Evolutionary conservation across 805 yeast species (phyloP).

Genomic region (Sungouiozyma intestinalis): DNA sequence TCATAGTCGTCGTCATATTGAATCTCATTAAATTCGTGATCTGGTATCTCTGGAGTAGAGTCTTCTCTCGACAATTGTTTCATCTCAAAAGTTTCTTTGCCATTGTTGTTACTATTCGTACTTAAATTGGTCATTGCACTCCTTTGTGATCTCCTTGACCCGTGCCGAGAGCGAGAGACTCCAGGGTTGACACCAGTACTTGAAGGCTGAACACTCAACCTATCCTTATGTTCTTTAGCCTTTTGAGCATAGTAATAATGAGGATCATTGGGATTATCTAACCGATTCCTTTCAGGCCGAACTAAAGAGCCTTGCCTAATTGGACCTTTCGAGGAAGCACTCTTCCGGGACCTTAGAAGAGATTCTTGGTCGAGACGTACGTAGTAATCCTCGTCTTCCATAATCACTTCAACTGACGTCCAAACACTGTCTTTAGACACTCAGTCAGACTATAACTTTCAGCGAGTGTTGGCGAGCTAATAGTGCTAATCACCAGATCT

Average conservation of each 20-base stretch:
- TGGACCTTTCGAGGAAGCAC: constrained; percentile 11
- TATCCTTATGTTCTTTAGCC: constrained; percentile 53
- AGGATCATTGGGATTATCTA: constrained; percentile 58
- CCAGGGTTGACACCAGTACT: constrained; percentile 62
- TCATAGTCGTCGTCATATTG: constrained; percentile 2
- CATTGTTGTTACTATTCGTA: neutral
- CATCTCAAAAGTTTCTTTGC: constrained; percentile 4
- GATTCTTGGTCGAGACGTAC: constrained; percentile 23
- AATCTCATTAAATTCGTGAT: neutral
- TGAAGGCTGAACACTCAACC: constrained; percentile 56
- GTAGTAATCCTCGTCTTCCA: constrained; percentile 8
- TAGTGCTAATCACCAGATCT: neutral
- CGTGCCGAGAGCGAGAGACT: neutral
- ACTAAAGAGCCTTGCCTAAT: constrained; percentile 49
- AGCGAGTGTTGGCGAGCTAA: neutral
- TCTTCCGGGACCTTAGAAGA: constrained; percentile 20
- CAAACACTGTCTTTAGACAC: neutral
- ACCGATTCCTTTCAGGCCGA: constrained; percentile 69
- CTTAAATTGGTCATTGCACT: constrained; percentile 1
- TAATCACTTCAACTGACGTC: neutral
- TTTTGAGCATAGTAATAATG: constrained; percentile 69
- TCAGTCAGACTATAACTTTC: neutral
- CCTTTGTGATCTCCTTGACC: constrained; percentile 5
- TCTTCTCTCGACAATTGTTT: constrained; percentile 1
- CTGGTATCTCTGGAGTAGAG: neutral